Evolutionary conservation across 2,329 filamentous ascomycete species (phyloP), one percentile per base, ranked within the genome.

Genomic region (Pseudogymnoascus sp.): DNA sequence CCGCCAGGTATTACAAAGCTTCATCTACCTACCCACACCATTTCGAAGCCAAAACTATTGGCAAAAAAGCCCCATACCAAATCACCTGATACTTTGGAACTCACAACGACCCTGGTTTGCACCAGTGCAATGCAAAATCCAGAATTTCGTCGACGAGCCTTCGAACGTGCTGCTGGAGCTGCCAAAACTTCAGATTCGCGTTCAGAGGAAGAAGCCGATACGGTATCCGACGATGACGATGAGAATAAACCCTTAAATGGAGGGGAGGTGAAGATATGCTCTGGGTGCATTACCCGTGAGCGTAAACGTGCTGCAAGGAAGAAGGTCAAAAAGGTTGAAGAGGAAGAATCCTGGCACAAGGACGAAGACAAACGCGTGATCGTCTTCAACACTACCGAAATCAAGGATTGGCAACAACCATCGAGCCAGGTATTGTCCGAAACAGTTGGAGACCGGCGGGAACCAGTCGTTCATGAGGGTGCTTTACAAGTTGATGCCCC

Each of bases 31-130:
- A 86, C 88, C 3, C 88, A 97, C 72, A 95, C 91, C 0, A 94
- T 99, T 62, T 94, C 92, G 19, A 97, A 97, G 73, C 90, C 92
- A 5, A 97, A 97, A 75, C 82, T 96, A 23, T 81, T 96, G 49
- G 85, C 90, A 2, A 95, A 92, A 69, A 84, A 88, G 2, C 75
- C 82, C 1, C 83, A 87, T 2, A 81, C 84, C 38, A 84, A 83
- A 35, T 82, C 84, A 2, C 80, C 87, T 5, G 91, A 95, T 67
- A 92, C 85, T 62, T 80, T 93, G 30, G 92, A 93, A 76, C 78
- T 96, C 55, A 85, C 87, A 68, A 90, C 89, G 3, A 90, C 85
- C 75, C 79, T 97, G 2, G 92, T 97, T 9, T 97, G 93, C 74
- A 93, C 92, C 0, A 97, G 91, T 73, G 92, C 92, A 14, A 94